phyloP scores from a whole-genome alignment of 352 stramenopile species.

The Phytopythium aichiense region DNA sequence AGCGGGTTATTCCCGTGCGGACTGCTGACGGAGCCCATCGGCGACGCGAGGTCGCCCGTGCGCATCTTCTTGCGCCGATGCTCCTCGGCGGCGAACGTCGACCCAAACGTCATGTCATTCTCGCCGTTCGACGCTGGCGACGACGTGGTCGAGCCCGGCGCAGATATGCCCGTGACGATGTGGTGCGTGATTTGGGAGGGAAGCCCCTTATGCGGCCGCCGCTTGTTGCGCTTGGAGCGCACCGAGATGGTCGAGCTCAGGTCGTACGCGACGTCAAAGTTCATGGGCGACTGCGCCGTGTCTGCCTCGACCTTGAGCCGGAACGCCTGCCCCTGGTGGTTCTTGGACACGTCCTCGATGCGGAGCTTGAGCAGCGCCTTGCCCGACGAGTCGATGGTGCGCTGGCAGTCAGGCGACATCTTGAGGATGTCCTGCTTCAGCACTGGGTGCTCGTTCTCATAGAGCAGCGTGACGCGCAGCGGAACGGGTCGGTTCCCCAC shows the following conservation, averaged over 20 bases:
- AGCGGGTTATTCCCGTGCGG: slow-evolving; percentile 35
- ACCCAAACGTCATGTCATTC: slow-evolving; percentile 51
- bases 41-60: slow-evolving; percentile 15
- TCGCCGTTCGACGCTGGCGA: slow-evolving; percentile 68
- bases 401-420: slow-evolving; percentile 82
- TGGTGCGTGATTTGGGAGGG: slow-evolving; percentile 60
- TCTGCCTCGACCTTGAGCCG: slow-evolving; percentile 89
- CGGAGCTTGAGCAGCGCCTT: slow-evolving; percentile 86
- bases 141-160: slow-evolving; percentile 61
- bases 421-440: slow-evolving; percentile 95
- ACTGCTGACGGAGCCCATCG: slow-evolving; percentile 16
- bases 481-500: slow-evolving; percentile 73
- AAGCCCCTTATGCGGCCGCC: slow-evolving; percentile 52
- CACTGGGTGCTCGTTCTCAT: slow-evolving; percentile 87
- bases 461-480: slow-evolving; percentile 76
- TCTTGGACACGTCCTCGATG: slow-evolving; percentile 97
- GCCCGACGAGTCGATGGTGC: slow-evolving; percentile 80
- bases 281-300: slow-evolving; percentile 80
- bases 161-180: slow-evolving; percentile 64
- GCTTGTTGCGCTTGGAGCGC: slow-evolving; percentile 94
- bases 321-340: slow-evolving; percentile 95
- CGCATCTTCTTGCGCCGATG: slow-evolving; percentile 64
- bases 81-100: slow-evolving; percentile 54
- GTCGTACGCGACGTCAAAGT: slow-evolving; percentile 89
- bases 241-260: slow-evolving; percentile 91